A percentile compares a stretch with the other conserved stretches of the same genome.
Conservation (phyloP, 2,329 filamentous ascomycete genomes). For the Shiraia bambusicola region DNA sequence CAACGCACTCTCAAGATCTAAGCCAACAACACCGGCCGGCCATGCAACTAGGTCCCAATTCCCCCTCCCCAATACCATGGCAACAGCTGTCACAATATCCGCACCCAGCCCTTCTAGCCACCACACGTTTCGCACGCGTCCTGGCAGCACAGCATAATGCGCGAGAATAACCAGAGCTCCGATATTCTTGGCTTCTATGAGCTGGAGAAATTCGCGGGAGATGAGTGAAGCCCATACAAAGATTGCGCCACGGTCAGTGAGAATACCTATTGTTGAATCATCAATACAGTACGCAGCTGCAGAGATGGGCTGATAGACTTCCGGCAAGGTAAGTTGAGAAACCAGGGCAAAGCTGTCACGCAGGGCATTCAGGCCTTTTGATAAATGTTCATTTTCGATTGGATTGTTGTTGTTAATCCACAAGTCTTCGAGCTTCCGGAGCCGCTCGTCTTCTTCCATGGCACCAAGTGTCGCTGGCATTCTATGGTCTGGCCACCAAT, state of each 20-base stretch:
- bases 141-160: constrained; percentile 42
- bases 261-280: constrained; percentile 26
- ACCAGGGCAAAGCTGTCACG: constrained; percentile 36
- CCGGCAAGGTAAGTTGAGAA: constrained; percentile 31
- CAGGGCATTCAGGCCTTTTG: constrained; percentile 27
- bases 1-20: constrained; percentile 30
- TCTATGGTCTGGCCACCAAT: constrained; percentile 37
- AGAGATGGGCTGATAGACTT: constrained; percentile 25
- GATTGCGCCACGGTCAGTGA: constrained; percentile 38
- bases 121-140: constrained; percentile 38
- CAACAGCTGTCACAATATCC: constrained; percentile 36
- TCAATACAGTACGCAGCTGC: constrained; percentile 34
- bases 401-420: constrained; percentile 24
- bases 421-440: constrained; percentile 25
- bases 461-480: constrained; percentile 27
- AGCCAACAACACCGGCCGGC: constrained; percentile 31
- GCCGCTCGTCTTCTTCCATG: constrained; percentile 29
- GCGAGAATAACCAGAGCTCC: constrained; percentile 43
- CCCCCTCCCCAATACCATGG: constrained; percentile 34
- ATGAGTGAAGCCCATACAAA: constrained; percentile 36
- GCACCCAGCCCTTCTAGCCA: constrained; percentile 39
- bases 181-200: constrained; percentile 33
- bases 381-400: constrained; percentile 17
- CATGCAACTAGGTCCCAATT: constrained; percentile 35
- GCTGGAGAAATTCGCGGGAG: constrained; percentile 30